Evolutionary conservation across 345 rosid species (phyloP).

Genomic region (Gossypium australe): DNA sequence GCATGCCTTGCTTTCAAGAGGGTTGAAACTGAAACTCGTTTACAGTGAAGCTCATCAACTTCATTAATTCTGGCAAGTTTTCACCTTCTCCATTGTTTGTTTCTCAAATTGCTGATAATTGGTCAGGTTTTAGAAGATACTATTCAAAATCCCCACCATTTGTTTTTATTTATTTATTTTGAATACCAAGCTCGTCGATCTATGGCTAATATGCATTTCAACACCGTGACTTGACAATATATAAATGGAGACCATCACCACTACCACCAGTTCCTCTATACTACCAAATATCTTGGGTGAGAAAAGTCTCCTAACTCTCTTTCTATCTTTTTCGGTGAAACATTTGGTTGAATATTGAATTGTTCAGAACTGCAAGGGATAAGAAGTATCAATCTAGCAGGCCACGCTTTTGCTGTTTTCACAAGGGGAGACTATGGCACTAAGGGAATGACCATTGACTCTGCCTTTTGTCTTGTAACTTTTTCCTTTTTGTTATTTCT

Average conservation of each 20-base stretch:
- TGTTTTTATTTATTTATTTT: too few species aligned
- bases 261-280: neutral
- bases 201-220: neutral
- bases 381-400: neutral
- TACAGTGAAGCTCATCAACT: neutral
- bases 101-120: neutral
- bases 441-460: neutral
- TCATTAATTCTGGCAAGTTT: neutral
- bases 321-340: neutral
- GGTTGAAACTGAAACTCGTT: neutral
- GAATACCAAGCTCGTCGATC: too few species aligned
- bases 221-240: neutral
- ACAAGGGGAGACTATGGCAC: neutral
- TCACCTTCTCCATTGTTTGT: neutral
- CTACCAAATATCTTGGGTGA: neutral
- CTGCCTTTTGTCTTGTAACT: neutral
- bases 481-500: neutral
- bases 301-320: neutral
- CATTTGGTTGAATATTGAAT: neutral
- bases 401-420: neutral
- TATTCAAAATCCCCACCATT: neutral
- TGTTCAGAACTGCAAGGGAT: neutral
- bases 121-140: neutral
- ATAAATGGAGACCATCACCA: neutral
- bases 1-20: neutral